Evolutionary conservation across 768 basidiomycete genomes (phyloP), one percentile per base, ranked within the genome.

Genomic region (Myochromella boudieri): DNA sequence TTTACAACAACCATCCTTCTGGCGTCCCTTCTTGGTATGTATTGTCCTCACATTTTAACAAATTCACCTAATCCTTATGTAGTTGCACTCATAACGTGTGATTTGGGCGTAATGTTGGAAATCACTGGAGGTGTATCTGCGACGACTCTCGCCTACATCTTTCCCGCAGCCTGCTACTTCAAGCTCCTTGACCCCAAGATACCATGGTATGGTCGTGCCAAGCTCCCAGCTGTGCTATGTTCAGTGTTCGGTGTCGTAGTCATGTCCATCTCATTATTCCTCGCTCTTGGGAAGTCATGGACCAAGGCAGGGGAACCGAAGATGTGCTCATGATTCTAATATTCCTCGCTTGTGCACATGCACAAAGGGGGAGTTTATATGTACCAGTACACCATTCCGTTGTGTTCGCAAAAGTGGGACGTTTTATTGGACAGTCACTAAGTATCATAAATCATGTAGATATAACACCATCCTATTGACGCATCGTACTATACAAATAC

Each of bases 101-200:
- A 99, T 64, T 78, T 99, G 11, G 97, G 97, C n/a, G 87, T 97
- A 36, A 97, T 95, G 70, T 84, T 99, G 29, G 97, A 99, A 70
- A 88, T 99, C 34, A 95, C 94, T 0, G 97, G 97, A n/a, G 95
- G 95, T n/a, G 78, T 91, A 9, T 91, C 91, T 11, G 91, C 91
- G 4, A 92, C 93, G 0, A 83, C 92, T 0, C 78, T 97, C 8
- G 95, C 95, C 3, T 97, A 85, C 69, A 93, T 97, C 53, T 93
- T 93, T 62, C 88, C 92, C 8, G 86, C 92, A 0, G 84, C 81
- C 2, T 95, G 92, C 64, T 93, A 89, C 70, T 68, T 91, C 58
- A 87, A 87, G 63, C 81, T 95, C 37, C 62, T 75, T 10, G 78
- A 84, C 51, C 65, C 72, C 37, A 64, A 64, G 7, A 54, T 68